These are phyloP conservation scores for Ajuga reptans DNA, from an alignment of 305 asterid species.

Conservation along the genomic window DNA sequence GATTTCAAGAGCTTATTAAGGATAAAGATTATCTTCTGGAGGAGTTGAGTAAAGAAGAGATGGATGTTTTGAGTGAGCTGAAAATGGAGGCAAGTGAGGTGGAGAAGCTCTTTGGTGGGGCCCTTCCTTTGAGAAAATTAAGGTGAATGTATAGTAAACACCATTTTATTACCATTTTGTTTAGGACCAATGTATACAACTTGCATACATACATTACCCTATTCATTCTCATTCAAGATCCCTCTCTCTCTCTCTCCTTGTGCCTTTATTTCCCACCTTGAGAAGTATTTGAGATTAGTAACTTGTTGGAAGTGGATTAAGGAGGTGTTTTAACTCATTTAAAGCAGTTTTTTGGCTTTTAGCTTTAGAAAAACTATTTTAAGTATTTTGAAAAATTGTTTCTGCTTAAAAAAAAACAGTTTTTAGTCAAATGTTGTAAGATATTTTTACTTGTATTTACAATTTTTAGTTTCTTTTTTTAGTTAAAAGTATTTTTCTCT, in stretches of 20 bases:
- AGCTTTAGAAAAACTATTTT: no score
- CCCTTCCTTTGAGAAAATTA: conserved; percentile 68
- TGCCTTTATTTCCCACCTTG: no score
- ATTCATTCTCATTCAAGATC: not conserved
- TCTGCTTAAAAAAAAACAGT: no score
- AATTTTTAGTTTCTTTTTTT: no score
- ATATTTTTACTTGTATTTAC: no score
- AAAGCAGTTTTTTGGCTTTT: no score
- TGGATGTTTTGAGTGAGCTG: conserved; percentile 62
- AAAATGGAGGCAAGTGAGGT: conserved; percentile 83
- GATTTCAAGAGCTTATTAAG: conserved; percentile 57
- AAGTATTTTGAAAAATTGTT: no score
- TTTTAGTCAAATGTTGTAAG: no score
- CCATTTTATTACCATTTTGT: conserved; percentile 6
- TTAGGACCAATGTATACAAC: conserved; percentile 17
- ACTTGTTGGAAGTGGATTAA: no score
- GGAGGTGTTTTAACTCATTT: no score
- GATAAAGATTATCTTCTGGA: conserved; percentile 60
- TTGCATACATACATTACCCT: not conserved
- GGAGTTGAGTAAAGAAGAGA: conserved; percentile 76
- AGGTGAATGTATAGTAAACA: conserved; percentile 32
- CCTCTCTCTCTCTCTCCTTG: not conserved
- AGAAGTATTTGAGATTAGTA: no score
- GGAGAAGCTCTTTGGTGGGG: conserved; percentile 65
- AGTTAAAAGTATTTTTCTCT: no score